Percentiles rank a stretch among this genome's conserved stretches.
These are phyloP conservation scores for Amesomyces nigricolor DNA, from an alignment of 2,329 filamentous ascomycete species.

Conservation along the genomic window DNA sequence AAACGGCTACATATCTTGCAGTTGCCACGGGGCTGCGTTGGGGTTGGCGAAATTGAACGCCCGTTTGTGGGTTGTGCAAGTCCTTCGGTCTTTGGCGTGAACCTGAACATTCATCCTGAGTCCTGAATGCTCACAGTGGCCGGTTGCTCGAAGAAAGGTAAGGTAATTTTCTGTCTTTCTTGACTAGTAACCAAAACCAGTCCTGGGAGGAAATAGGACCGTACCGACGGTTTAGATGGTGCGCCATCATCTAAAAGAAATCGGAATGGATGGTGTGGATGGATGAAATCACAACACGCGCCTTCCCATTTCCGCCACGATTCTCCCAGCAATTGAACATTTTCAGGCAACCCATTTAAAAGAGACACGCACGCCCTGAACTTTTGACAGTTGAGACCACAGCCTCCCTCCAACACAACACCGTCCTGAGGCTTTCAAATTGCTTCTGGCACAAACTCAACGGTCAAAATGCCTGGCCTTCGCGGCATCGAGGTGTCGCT, in stretches of 20 bases:
- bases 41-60: slow-evolving; percentile 2
- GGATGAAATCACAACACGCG: neutral
- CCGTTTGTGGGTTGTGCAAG: neutral
- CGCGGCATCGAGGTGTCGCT: slow-evolving; percentile 45
- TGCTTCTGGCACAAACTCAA: neutral
- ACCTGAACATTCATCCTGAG: neutral
- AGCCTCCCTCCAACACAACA: neutral
- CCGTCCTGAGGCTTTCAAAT: neutral
- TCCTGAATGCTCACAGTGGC: too few species aligned
- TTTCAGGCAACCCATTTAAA: too few species aligned
- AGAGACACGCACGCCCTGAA: neutral
- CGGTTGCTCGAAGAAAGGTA: too few species aligned
- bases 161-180: too few species aligned
- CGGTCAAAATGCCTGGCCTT: slow-evolving; percentile 42
- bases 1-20: slow-evolving; percentile 5
- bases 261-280: too few species aligned
- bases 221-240: too few species aligned
- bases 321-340: too few species aligned
- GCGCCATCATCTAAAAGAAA: too few species aligned
- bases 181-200: too few species aligned
- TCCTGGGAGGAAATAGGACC: too few species aligned
- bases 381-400: neutral
- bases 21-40: neutral
- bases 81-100: neutral
- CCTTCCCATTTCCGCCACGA: neutral